Percentiles rank a stretch among this genome's conserved stretches.
Conservation (phyloP, 2,329 filamentous ascomycete genomes). For the Colletotrichum tropicicola region DNA sequence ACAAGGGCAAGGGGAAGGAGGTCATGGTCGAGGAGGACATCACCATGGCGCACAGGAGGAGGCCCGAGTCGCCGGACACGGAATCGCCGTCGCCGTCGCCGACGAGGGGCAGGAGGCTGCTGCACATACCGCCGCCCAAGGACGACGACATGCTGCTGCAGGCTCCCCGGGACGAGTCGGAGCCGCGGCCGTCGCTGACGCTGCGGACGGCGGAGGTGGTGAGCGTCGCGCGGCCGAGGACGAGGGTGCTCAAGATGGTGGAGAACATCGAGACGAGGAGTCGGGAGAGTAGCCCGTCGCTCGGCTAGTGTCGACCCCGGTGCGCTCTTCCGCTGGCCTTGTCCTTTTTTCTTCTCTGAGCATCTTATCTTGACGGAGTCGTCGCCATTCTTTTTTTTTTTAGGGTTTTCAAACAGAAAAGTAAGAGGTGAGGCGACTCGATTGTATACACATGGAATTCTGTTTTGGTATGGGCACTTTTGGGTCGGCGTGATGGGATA, state of each 20-base stretch:
- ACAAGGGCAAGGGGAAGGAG: conserved; percentile 27
- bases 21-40: background rate
- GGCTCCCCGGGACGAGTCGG: conserved; percentile 29
- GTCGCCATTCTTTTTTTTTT: background rate
- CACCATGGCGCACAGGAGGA: conserved; percentile 4
- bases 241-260: conserved; percentile 64
- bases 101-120: conserved; percentile 18
- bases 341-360: no score
- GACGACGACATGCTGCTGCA: background rate
- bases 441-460: no score
- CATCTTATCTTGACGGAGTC: background rate
- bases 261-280: conserved; percentile 61
- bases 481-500: no score
- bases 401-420: no score
- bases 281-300: conserved; percentile 47
- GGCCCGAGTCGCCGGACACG: conserved; percentile 23
- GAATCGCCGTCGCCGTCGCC: conserved; percentile 12
- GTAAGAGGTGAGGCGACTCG: no score
- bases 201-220: conserved; percentile 59
- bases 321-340: no score
- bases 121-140: conserved; percentile 30
- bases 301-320: conserved; percentile 11
- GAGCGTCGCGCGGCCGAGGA: conserved; percentile 49
- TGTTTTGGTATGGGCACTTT: no score
- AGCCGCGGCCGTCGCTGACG: conserved; percentile 42